Percentiles rank a stretch among this genome's conserved stretches.
Evolutionary conservation across 1,284 basidiomycete genomes (phyloP).

Genomic region (Ustilago vetiveriae): DNA sequence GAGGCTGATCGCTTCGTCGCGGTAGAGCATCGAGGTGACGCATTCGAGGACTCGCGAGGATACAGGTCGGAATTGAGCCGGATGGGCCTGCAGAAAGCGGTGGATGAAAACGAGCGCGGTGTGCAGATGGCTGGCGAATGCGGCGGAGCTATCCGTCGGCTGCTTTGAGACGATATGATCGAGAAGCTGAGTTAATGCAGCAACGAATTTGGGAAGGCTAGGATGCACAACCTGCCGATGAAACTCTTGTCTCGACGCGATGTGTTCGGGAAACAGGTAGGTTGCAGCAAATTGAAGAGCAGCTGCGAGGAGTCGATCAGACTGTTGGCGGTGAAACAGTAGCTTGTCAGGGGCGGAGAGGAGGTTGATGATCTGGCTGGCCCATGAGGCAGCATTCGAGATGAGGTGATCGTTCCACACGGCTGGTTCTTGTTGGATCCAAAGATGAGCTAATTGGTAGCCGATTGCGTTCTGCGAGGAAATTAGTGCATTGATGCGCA

Average conservation of each 20-base stretch:
- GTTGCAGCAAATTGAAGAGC: slow-evolving; percentile 20
- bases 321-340: slow-evolving; percentile 8
- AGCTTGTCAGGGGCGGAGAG: slow-evolving; percentile 31
- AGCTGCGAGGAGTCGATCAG: slow-evolving; percentile 23
- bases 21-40: slow-evolving; percentile 38
- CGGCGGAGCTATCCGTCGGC: slow-evolving; percentile 1
- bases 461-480: slow-evolving; percentile 40
- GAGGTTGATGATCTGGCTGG: slow-evolving; percentile 39
- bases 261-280: slow-evolving; percentile 35
- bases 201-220: slow-evolving; percentile 31
- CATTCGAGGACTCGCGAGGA: slow-evolving; percentile 37
- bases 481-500: slow-evolving; percentile 47
- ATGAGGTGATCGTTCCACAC: slow-evolving; percentile 41
- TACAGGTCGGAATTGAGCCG: slow-evolving; percentile 45
- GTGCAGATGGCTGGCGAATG: slow-evolving; percentile 11
- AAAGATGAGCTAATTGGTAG: slow-evolving; percentile 34
- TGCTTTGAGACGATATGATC: slow-evolving; percentile 9
- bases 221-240: slow-evolving; percentile 52
- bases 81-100: slow-evolving; percentile 33
- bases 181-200: slow-evolving; percentile 22
- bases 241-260: slow-evolving; percentile 45
- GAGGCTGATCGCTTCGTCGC: slow-evolving; percentile 4
- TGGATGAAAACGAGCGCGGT: slow-evolving; percentile 23
- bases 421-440: slow-evolving; percentile 40
- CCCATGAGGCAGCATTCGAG: slow-evolving; percentile 40